A percentile compares a stretch with the other conserved stretches of the same genome.
Conservation (phyloP, 352 stramenopile species). For the Phytopythium montanum region DNA sequence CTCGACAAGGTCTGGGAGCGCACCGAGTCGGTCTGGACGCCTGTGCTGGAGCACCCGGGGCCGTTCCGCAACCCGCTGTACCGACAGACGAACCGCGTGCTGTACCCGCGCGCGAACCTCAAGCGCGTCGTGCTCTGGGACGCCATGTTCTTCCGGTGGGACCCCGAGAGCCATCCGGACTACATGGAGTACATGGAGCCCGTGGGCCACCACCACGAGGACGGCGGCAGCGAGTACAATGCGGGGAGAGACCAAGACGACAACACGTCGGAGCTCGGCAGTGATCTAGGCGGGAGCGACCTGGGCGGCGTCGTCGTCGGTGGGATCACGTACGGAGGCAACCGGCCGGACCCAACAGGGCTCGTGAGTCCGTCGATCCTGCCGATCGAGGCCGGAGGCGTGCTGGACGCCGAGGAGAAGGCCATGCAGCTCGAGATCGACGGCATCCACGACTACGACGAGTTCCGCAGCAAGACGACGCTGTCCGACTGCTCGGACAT, state of each 20-base stretch:
- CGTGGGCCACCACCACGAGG: slow-evolving; percentile 25
- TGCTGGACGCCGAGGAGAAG: slow-evolving; percentile 63
- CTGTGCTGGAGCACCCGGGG: slow-evolving; percentile 60
- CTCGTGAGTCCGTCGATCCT: slow-evolving; percentile 30
- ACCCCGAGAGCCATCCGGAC: slow-evolving; percentile 78
- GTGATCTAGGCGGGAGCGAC: background rate
- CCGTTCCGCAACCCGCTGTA: slow-evolving; percentile 78
- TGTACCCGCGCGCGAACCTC: slow-evolving; percentile 83
- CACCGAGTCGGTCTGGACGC: slow-evolving; percentile 82
- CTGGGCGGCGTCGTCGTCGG: slow-evolving; percentile 4
- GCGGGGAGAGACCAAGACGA: slow-evolving; percentile 8
- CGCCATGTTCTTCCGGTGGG: slow-evolving; percentile 85
- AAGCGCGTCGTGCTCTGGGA: slow-evolving; percentile 87
- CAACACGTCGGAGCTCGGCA: slow-evolving; percentile 1
- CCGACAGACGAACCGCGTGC: slow-evolving; percentile 69
- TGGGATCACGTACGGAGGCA: background rate
- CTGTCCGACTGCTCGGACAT: slow-evolving; percentile 81
- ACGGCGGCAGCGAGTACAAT: slow-evolving; percentile 19
- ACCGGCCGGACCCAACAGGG: slow-evolving; percentile 1
- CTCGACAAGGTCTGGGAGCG: slow-evolving; percentile 84
- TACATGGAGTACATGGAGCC: slow-evolving; percentile 88
- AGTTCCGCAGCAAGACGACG: slow-evolving; percentile 53
- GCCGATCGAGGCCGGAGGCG: slow-evolving; percentile 25
- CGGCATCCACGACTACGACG: slow-evolving; percentile 79
- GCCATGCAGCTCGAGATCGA: slow-evolving; percentile 71